Base-by-base conservation (phyloP, 1,139 yeast species). In the Zygotorulaspora mrakii region DNA sequence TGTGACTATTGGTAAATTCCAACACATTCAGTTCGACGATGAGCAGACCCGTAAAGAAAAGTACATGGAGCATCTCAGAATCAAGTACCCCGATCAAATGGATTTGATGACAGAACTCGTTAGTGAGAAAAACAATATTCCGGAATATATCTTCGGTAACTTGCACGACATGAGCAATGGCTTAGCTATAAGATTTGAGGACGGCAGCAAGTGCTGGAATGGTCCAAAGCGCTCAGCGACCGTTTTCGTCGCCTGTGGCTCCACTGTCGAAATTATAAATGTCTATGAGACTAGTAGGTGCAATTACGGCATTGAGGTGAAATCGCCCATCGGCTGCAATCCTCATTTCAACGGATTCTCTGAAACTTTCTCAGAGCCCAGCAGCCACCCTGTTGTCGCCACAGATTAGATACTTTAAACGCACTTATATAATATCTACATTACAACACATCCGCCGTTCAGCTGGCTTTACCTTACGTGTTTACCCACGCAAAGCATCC, bases 131-230 rank as follows among this genome's bases (percentile, higher is more conserved):
- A 46, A 58, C 13, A 59, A 57, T n/a, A 47, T 52, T 3, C 48
- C 50, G n/a, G 50, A 55, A 12, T 46, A 52, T 35, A 39, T 57
- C 11, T 46, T 57, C 32, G 58, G 56, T 25, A 52, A 59, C 22
- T 41, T 63, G 14, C 52, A 54, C 11, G 52, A 55, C 10, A 45
- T 56, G 12, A 62, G 56, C 31, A 61, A 55, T 40, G 66, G 65
- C 7, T 49, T 73, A 28, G 65, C 61, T 8, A 61, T 79, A 13
- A 62, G 65, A 20, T 89, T 69, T 57, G 68, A 61, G 4, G 61
- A 70, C 23, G 99, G 99, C n/a, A 79, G 79, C 36, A 74, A 73
- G 56, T 94, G 99, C 63, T 91, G 98, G 96, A 86, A 88, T 59
- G 98, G 98, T 0, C 97, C 97, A 2, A 62, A 68, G 20, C 76